phyloP scores from a whole-genome alignment of 106 monocot species.

The Dioscorea dumetorum region DNA sequence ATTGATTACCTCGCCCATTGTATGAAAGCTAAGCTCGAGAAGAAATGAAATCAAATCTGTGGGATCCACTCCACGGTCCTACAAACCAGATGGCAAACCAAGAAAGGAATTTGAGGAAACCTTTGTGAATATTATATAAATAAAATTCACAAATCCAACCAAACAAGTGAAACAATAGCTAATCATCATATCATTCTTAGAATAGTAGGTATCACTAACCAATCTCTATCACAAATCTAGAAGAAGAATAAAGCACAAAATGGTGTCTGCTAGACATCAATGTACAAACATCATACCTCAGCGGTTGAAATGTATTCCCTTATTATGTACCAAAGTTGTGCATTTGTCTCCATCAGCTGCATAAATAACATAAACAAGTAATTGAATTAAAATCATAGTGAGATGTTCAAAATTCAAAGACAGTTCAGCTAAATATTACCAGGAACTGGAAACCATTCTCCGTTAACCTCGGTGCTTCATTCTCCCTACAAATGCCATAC shows the following conservation, averaged over 20 bases:
- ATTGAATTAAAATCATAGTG: background rate
- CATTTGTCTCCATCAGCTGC: constrained; percentile 99
- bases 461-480: constrained; percentile 79
- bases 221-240: no score
- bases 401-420: constrained; percentile 4
- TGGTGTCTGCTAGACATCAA: background rate
- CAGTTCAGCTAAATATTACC: constrained; percentile 19
- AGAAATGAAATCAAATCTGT: constrained; percentile 91
- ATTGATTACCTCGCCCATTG: constrained; percentile 58
- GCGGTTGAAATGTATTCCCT: constrained; percentile 93
- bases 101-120: background rate
- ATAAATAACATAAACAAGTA: constrained; percentile 10
- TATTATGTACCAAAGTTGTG: constrained; percentile 96
- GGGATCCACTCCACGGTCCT: constrained; percentile 95
- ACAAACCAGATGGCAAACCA: background rate
- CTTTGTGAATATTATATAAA: no score
- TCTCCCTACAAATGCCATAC: constrained; percentile 53
- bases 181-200: no score
- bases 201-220: no score
- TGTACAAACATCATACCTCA: constrained; percentile 47
- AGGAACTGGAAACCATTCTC: constrained; percentile 99
- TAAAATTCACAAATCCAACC: background rate
- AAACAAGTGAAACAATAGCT: background rate
- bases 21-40: constrained; percentile 98
- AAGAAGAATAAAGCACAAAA: background rate